These are phyloP conservation scores for Parietaria judaica DNA, from an alignment of 306 rosid genomes.

Conservation along the genomic window DNA sequence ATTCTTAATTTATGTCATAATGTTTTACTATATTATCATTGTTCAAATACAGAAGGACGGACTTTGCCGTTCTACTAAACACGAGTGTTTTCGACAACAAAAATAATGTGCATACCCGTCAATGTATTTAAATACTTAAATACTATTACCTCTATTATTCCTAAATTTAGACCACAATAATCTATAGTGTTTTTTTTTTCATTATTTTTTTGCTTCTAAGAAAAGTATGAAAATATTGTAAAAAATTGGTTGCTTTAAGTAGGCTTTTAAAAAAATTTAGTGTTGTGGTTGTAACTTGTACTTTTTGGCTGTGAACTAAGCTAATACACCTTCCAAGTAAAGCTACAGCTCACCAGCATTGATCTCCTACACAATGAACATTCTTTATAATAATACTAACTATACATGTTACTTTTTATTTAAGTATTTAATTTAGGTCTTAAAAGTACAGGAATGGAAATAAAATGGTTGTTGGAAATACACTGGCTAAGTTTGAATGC, in stretches of 20 bases:
- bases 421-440: not conserved
- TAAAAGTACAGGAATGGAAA: not conserved
- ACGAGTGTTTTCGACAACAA: too few species aligned
- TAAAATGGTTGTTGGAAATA: not conserved
- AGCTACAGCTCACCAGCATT: slow-evolving; percentile 24
- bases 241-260: slow-evolving; percentile 15
- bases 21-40: too few species aligned
- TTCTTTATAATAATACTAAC: too few species aligned
- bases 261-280: not conserved
- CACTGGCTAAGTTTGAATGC: not conserved
- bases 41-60: too few species aligned
- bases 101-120: too few species aligned
- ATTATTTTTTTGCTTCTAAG: slow-evolving; percentile 44
- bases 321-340: slow-evolving; percentile 22
- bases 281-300: not conserved
- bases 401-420: not conserved
- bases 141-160: too few species aligned
- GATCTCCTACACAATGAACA: not conserved
- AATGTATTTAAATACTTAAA: too few species aligned
- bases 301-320: slow-evolving; percentile 19
- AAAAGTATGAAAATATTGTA: slow-evolving; percentile 46
- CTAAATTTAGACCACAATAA: slow-evolving; percentile 22
- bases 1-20: too few species aligned
- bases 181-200: not conserved
- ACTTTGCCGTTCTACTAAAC: too few species aligned